phyloP scores from a whole-genome alignment of 352 stramenopile genomes.

The Proteromonas lacertae region DNA sequence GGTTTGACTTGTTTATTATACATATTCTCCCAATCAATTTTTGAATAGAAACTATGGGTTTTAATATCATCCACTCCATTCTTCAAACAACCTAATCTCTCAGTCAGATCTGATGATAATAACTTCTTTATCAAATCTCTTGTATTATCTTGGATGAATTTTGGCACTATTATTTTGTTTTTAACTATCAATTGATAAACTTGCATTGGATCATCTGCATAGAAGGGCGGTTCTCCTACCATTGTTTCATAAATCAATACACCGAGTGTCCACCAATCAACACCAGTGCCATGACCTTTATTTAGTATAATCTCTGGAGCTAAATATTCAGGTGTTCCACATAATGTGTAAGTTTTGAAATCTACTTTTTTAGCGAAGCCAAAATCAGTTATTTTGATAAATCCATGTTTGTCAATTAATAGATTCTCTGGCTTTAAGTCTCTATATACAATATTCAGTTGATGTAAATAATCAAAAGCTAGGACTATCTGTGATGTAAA shows the following conservation, averaged over 20 bases:
- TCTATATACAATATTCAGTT: constrained; percentile 54
- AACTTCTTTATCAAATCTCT: constrained; percentile 46
- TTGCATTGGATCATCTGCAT: constrained; percentile 49
- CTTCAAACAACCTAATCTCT: no score
- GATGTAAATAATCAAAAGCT: constrained; percentile 42
- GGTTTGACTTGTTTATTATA: constrained; percentile 19
- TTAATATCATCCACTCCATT: constrained; percentile 33
- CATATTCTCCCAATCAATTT: constrained; percentile 45
- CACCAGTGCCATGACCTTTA: constrained; percentile 57
- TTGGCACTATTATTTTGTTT: constrained; percentile 35
- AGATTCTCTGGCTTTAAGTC: constrained; percentile 45
- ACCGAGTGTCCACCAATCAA: constrained; percentile 30
- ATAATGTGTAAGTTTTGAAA: constrained; percentile 70
- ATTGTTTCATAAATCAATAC: constrained; percentile 55
- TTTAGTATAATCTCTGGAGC: constrained; percentile 84
- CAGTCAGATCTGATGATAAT: constrained; percentile 32
- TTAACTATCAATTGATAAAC: constrained; percentile 64
- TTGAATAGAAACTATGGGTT: constrained; percentile 46
- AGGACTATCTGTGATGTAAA: constrained; percentile 44
- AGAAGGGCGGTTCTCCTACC: constrained; percentile 49
- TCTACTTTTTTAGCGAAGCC: constrained; percentile 47
- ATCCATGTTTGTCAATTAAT: constrained; percentile 23
- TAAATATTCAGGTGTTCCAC: no score
- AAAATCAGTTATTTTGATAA: constrained; percentile 65
- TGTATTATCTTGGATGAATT: constrained; percentile 20